Percentiles rank a stretch among this genome's conserved stretches.
phyloP scores from a whole-genome alignment of 2,329 filamentous ascomycete genomes.

The Curvularia sp. region DNA sequence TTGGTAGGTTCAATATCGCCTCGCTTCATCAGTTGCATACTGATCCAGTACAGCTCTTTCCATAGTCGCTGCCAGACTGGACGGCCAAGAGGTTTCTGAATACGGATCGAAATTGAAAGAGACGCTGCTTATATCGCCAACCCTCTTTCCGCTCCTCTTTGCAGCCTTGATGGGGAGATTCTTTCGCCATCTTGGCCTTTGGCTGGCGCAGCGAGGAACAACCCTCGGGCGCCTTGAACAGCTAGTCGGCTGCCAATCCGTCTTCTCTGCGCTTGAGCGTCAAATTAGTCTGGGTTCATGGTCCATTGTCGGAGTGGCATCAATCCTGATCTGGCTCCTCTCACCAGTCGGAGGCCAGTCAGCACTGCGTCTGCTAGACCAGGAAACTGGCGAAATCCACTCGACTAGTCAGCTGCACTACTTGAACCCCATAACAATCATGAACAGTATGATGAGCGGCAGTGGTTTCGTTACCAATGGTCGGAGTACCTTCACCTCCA shows the following conservation, averaged over 20 bases:
- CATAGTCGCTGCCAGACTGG: conserved; percentile 30
- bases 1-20: conserved; percentile 21
- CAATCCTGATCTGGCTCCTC: conserved; percentile 38
- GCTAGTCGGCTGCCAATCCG: conserved; percentile 39
- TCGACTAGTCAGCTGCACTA: conserved; percentile 29
- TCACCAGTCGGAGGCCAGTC: conserved; percentile 44
- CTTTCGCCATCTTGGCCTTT: conserved; percentile 37
- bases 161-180: conserved; percentile 42
- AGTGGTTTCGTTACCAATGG: conserved; percentile 23
- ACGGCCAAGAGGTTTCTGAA: conserved; percentile 25
- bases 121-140: conserved; percentile 32
- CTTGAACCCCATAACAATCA: conserved; percentile 23
- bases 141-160: conserved; percentile 41
- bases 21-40: not conserved
- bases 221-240: conserved; percentile 40
- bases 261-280: conserved; percentile 43
- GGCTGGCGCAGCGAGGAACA: conserved; percentile 38
- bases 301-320: conserved; percentile 33
- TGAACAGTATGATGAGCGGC: conserved; percentile 20
- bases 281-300: conserved; percentile 37
- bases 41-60: conserved; percentile 34
- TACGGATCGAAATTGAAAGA: conserved; percentile 21
- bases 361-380: conserved; percentile 34
- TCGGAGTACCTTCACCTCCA: conserved; percentile 29
- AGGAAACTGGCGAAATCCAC: conserved; percentile 21